Evolutionary conservation across 352 stramenopile genomes (phyloP), one percentile per base, ranked within the genome.

Genomic region (Globisporangium yorkense): DNA sequence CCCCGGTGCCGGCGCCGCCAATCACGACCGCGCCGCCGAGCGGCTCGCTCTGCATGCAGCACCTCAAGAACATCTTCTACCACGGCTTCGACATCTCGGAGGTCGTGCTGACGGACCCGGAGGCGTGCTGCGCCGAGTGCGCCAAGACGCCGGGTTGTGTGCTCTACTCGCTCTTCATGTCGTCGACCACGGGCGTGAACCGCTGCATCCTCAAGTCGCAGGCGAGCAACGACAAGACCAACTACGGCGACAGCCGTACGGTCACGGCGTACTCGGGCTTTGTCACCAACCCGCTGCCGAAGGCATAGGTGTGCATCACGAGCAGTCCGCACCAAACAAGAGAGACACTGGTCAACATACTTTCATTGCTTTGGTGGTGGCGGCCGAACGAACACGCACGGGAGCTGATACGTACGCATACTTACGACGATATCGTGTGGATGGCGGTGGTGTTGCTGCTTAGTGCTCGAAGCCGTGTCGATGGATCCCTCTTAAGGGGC

Each of bases 31-130:
- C 21, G 5, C 35, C 55, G 15, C 20, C 55, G 40, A 40, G 35
- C 3, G 29, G 20, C 35, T 55, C 55, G 20, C 45, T 41, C 18
- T 79, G 71, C 47, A 56, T 56, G 12, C 40, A 56, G 13, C 65
- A 72, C 44, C 53, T 74, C 45, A 72, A 70, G 50, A 67, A 74
- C 59, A 67, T 72, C 29, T 70, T 70, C 46, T 76, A 68, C 56
- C 57, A 72, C 51, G 68, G 65, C 41, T 68, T 65, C 39, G 72
- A 79, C 47, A 61, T 79, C 12, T 21, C 62, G 20, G 70, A 59
- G 13, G 57, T 58, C 40, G 57, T 27, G 47, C 48, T 59, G 8
- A 43, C 31, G 6, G 39, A 67, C n/a, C 50, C 45, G 18, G 49
- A 46, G 24, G 13, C 20, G 20, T 62, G 57, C 47, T 62, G 57